Percentiles rank a stretch among this genome's conserved stretches.
These are phyloP conservation scores for Teunomyces pallodes DNA, from an alignment of 805 yeast species.

Conservation along the genomic window DNA sequence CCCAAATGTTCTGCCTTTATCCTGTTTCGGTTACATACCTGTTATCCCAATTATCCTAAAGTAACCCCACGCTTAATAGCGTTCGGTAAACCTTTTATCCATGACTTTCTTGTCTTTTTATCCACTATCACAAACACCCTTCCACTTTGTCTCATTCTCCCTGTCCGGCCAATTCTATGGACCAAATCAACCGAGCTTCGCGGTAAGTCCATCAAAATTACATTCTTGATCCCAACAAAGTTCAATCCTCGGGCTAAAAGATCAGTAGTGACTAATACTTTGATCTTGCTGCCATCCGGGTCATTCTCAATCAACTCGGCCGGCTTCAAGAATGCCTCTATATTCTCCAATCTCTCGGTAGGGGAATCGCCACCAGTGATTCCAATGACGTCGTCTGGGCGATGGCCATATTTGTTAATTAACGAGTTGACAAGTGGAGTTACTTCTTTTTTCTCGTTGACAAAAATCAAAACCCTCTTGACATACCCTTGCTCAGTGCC, in stretches of 20 bases:
- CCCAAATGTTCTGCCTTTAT: neutral
- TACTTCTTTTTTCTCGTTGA: slow-evolving; percentile 69
- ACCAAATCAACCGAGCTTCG: slow-evolving; percentile 79
- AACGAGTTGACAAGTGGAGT: slow-evolving; percentile 55
- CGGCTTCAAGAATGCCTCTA: slow-evolving; percentile 63
- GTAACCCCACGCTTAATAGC: slow-evolving; percentile 54
- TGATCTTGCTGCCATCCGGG: slow-evolving; percentile 37
- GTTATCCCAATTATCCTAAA: slow-evolving; percentile 20
- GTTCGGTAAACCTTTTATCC: slow-evolving; percentile 79
- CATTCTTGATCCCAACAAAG: slow-evolving; percentile 76
- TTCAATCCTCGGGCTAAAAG: slow-evolving; percentile 87
- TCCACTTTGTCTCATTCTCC: slow-evolving; percentile 86
- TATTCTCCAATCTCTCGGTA: slow-evolving; percentile 55
- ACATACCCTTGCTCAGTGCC: slow-evolving; percentile 74
- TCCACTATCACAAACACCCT: slow-evolving; percentile 79
- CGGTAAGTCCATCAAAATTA: slow-evolving; percentile 83
- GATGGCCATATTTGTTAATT: slow-evolving; percentile 33
- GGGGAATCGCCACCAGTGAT: slow-evolving; percentile 65
- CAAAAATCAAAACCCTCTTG: slow-evolving; percentile 82
- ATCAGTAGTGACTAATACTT: slow-evolving; percentile 84
- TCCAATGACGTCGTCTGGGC: slow-evolving; percentile 51
- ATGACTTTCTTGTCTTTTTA: slow-evolving; percentile 63
- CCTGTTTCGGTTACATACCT: neutral
- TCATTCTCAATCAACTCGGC: slow-evolving; percentile 44
- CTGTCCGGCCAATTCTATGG: slow-evolving; percentile 93